Percentiles rank a stretch among this genome's conserved stretches.
Evolutionary conservation across 2,329 filamentous ascomycete genomes (phyloP).

Genomic region (Claviceps quebecensis): DNA sequence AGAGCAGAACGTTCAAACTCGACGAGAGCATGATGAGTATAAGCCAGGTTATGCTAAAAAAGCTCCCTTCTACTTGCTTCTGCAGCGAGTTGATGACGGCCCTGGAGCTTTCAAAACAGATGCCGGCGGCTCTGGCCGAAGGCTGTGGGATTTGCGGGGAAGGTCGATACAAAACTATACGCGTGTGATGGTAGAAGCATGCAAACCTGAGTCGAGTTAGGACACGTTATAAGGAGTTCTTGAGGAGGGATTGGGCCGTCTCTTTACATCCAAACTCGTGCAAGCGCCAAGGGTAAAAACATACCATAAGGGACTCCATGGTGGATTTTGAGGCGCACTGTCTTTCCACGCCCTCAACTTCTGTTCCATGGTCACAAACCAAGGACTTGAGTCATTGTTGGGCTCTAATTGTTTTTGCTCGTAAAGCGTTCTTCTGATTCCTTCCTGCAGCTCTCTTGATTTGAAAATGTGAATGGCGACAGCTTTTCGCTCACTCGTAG

Average conservation of each 20-base stretch:
- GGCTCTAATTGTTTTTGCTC: slow-evolving; percentile 69
- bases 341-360: slow-evolving; percentile 72
- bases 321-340: slow-evolving; percentile 53
- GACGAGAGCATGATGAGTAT: slow-evolving; percentile 84
- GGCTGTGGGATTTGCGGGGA: slow-evolving; percentile 86
- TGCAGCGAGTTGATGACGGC: slow-evolving; percentile 71
- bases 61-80: slow-evolving; percentile 61
- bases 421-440: slow-evolving; percentile 77
- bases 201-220: slow-evolving; percentile 35
- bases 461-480: slow-evolving; percentile 88
- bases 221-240: too few species aligned
- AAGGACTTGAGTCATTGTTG: slow-evolving; percentile 66
- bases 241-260: too few species aligned
- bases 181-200: slow-evolving; percentile 69
- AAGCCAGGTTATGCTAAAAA: slow-evolving; percentile 84
- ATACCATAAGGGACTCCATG: slow-evolving; percentile 69
- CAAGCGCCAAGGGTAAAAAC: slow-evolving; percentile 12
- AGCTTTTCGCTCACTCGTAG: slow-evolving; percentile 67
- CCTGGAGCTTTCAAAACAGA: slow-evolving; percentile 70
- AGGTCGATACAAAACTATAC: slow-evolving; percentile 76
- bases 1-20: slow-evolving; percentile 80
- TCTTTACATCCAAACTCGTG: not conserved
- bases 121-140: slow-evolving; percentile 59
- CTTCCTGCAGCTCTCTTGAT: slow-evolving; percentile 75
- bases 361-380: slow-evolving; percentile 68